phyloP scores from a whole-genome alignment of 768 basidiomycete species.

The Tephrocybe rancida region DNA sequence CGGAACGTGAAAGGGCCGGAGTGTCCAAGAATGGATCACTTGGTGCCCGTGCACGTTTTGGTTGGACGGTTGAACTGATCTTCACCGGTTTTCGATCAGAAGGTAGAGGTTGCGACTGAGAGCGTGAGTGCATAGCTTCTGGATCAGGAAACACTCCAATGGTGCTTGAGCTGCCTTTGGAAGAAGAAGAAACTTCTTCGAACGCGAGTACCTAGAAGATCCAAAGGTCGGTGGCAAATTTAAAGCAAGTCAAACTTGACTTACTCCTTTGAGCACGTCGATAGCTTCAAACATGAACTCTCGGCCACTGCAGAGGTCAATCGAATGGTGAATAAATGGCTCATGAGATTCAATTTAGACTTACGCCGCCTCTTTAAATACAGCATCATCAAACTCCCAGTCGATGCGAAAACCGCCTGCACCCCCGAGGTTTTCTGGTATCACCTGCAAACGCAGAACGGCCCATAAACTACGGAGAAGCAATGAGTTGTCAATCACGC shows the following conservation, averaged over 20 bases:
- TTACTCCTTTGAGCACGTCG: conserved; percentile 85
- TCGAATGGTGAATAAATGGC: conserved; percentile 16
- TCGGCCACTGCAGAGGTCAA: conserved; percentile 64
- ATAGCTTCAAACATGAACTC: conserved; percentile 95
- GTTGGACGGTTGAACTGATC: conserved; percentile 44
- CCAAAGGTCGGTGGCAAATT: conserved; percentile 10
- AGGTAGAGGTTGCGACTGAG: conserved; percentile 57
- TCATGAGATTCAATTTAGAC: conserved; percentile 33
- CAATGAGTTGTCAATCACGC: conserved; percentile 3
- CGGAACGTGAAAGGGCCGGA: conserved; percentile 56
- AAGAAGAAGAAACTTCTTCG: conserved; percentile 61
- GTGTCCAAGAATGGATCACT: conserved; percentile 84
- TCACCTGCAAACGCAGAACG: conserved; percentile 76
- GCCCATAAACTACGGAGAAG: conserved; percentile 62
- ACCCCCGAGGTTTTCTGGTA: conserved; percentile 81
- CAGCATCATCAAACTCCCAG: conserved; percentile 94
- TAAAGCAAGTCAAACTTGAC: conserved; percentile 29
- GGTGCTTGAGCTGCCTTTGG: conserved; percentile 34
- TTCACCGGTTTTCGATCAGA: conserved; percentile 42
- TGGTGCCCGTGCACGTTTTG: conserved; percentile 71
- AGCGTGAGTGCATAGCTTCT: conserved; percentile 50
- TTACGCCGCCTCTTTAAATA: conserved; percentile 93
- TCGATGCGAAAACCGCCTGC: conserved; percentile 72
- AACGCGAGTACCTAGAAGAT: conserved; percentile 57
- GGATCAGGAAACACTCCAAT: conserved; percentile 36